Evolutionary conservation across 768 basidiomycete genomes (phyloP).

Genomic region (Tephrocybe sp.): DNA sequence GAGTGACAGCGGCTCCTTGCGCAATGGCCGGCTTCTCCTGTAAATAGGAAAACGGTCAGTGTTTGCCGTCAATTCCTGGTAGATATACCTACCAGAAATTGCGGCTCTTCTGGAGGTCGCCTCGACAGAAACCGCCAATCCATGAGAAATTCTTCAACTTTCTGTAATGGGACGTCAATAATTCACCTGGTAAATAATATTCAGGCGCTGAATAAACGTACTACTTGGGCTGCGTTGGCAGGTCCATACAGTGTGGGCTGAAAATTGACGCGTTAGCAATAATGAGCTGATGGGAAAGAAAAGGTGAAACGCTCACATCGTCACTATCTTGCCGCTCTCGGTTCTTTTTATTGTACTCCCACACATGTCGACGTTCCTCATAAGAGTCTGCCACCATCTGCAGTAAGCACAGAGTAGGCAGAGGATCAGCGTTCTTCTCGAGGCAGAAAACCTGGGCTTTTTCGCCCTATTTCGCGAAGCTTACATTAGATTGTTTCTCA

Average conservation of each 20-base stretch:
- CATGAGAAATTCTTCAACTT: conserved; percentile 15
- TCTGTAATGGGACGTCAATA: no score
- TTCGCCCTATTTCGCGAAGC: neutral
- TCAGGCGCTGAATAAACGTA: neutral
- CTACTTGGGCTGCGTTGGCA: conserved; percentile 15
- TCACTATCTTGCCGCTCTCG: conserved; percentile 1
- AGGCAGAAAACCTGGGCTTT: neutral
- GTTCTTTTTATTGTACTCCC: conserved; percentile 11
- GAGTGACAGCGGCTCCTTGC: no score
- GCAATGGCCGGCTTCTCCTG: no score
- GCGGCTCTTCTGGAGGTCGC: neutral
- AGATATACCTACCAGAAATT: no score
- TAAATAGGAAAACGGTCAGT: no score
- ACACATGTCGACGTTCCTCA: conserved; percentile 14
- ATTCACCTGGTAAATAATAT: no score
- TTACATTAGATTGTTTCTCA: neutral
- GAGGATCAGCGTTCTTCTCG: conserved; percentile 3
- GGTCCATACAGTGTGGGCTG: conserved; percentile 16
- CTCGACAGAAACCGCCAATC: conserved; percentile 11
- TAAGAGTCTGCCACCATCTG: conserved; percentile 22
- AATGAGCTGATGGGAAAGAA: no score
- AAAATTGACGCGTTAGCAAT: neutral
- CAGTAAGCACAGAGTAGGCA: conserved; percentile 12
- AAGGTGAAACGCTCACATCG: conserved; percentile 15
- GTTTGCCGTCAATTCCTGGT: no score